Percentiles rank a stretch among this genome's conserved stretches.
Evolutionary conservation across 2,329 filamentous ascomycete genomes (phyloP).

Genomic region (Eutypa lata): DNA sequence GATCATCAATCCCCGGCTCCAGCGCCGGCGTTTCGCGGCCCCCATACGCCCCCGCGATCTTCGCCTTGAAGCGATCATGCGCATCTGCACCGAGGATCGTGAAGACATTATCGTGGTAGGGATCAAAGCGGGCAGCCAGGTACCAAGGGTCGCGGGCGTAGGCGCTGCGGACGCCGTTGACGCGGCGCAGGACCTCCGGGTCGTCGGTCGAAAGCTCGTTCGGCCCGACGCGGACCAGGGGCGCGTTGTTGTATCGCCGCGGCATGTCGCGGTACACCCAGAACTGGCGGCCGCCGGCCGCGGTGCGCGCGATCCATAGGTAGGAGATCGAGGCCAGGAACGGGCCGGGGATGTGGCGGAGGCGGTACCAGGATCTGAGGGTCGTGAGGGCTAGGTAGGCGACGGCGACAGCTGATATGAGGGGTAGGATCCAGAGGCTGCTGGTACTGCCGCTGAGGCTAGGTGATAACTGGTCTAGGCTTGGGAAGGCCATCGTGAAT

Average conservation of each 20-base stretch:
- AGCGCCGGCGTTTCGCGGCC: constrained; percentile 16
- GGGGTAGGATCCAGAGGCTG: background rate
- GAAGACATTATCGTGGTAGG: constrained; percentile 15
- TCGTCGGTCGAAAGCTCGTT: constrained; percentile 5
- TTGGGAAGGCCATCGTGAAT: background rate
- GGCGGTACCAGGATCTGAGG: constrained; percentile 3
- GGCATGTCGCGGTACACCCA: background rate
- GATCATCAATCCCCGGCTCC: constrained; percentile 15
- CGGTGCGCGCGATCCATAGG: background rate
- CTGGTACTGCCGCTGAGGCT: background rate
- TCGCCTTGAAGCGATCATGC: constrained; percentile 18
- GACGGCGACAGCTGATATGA: background rate
- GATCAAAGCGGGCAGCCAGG: constrained; percentile 12
- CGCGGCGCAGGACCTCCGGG: constrained; percentile 14
- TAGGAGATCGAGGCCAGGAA: constrained; percentile 1
- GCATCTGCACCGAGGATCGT: constrained; percentile 8
- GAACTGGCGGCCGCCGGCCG: background rate
- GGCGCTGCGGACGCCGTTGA: constrained; percentile 9
- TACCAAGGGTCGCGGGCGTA: constrained; percentile 17
- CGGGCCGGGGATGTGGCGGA: constrained; percentile 5
- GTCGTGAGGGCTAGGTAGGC: background rate
- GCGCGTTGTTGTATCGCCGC: constrained; percentile 1
- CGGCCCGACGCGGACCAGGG: constrained; percentile 5
- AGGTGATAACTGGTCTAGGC: background rate
- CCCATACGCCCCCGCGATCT: constrained; percentile 12